Base-by-base conservation (phyloP, 2,329 filamentous ascomycete species). In the Coniochaeta sp. region DNA sequence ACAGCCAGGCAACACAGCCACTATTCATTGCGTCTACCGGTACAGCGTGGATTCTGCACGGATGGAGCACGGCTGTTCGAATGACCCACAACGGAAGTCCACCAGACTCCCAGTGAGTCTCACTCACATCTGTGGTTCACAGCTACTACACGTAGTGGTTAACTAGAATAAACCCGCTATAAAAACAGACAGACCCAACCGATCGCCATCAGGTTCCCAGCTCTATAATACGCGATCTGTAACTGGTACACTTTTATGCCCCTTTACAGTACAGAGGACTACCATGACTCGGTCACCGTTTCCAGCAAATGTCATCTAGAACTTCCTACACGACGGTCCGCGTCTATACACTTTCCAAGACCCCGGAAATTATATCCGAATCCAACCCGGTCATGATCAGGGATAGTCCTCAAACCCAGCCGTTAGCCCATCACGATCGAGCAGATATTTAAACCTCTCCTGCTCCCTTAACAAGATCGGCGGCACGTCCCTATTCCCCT, bases 401-500 rank as follows among this genome's bases (percentile, higher is more conserved):
- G 73, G 71, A 63, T 80, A 81, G 63, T 83, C 79, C 12, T 59
- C 68, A 61, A 82, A 82, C 1, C 80, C 80, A 24, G 79, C 80
- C 31, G 70, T 74, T 56, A 71, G 67, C 3, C 78, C 79, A 62
- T 80, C 75, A 61, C 80, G 70, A 62, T 77, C 70, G 19, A 79
- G 60, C 69, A 82, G 68, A 64, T 81, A 82, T 12, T 66, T 65
- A 64, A 79, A 82, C 31, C 72, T 73, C 9, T 75, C 70, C 6
- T 65, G 65, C 33, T 77, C 68, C 6, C 70, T 66, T 14, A 74
- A 65, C 62, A 86, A 64, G 55, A 80, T 77, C n/a, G 61, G 58
- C 4, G 84, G 84, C 58, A 87, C 66, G 63, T 87, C 84, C 54
- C 64, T 64, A 60, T 85, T 84, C 34, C 74, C 68, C 2, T 81